A percentile compares a stretch with the other conserved stretches of the same genome.
Conservation (phyloP, 345 rosid genomes). For the Boechera retrofracta region DNA sequence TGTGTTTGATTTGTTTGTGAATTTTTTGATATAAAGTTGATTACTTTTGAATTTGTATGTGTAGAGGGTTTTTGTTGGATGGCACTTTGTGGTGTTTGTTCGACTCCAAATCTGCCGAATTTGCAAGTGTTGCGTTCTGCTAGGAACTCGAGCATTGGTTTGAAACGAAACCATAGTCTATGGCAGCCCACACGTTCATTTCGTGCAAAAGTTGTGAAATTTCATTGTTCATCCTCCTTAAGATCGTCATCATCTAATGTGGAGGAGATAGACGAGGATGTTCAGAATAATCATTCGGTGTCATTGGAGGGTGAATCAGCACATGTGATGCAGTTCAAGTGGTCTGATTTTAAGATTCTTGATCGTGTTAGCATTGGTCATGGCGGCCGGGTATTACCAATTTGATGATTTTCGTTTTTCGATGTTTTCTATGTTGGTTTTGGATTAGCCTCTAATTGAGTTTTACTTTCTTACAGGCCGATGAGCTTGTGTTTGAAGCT, state of each 20-base stretch:
- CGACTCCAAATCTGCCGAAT: constrained; percentile 50
- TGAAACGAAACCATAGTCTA: constrained; percentile 25
- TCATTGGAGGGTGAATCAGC: constrained; percentile 56
- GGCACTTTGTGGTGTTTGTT: constrained; percentile 60
- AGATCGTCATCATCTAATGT: constrained; percentile 46
- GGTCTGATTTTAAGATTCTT: constrained; percentile 80
- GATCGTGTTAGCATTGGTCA: constrained; percentile 86
- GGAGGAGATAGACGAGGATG: constrained; percentile 55
- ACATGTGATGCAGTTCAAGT: constrained; percentile 73
- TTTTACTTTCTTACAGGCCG: constrained; percentile 56
- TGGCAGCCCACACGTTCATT: constrained; percentile 19
- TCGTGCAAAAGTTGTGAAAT: constrained; percentile 33
- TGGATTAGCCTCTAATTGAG: background rate
- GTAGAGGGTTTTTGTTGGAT: constrained; percentile 42
- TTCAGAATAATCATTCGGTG: constrained; percentile 21
- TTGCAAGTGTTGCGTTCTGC: constrained; percentile 37
- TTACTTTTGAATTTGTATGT: background rate
- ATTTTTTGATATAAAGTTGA: background rate
- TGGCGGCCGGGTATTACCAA: constrained; percentile 72
- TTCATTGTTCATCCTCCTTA: constrained; percentile 53
- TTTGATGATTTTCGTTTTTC: background rate
- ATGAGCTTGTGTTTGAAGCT: constrained; percentile 90
- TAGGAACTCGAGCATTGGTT: constrained; percentile 43
- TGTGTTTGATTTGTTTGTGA: constrained; percentile 11
- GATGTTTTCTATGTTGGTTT: background rate